These are phyloP conservation scores for Phytophthora colocasiae DNA, from an alignment of 352 stramenopile species.

Conservation along the genomic window DNA sequence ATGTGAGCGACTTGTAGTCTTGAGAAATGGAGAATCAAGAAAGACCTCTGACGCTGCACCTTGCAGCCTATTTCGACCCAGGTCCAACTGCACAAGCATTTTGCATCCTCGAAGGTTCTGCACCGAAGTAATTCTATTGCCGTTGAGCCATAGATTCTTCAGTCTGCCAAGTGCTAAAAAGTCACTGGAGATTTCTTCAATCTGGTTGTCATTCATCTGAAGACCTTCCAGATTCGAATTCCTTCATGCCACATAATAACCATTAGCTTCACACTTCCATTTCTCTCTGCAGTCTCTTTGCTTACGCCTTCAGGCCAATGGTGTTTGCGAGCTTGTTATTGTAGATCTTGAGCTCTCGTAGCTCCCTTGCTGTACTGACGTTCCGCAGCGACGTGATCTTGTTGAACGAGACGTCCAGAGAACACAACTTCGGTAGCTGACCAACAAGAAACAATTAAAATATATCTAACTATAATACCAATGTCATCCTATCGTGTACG, in stretches of 20 bases:
- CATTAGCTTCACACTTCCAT: neutral
- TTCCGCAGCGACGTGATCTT: slow-evolving; percentile 61
- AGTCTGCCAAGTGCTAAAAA: slow-evolving; percentile 71
- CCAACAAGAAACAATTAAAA: neutral
- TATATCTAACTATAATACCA: slow-evolving; percentile 2
- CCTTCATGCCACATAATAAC: slow-evolving; percentile 27
- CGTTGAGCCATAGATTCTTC: slow-evolving; percentile 76
- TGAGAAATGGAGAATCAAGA: neutral
- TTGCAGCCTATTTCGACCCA: slow-evolving; percentile 66
- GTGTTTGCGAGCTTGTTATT: slow-evolving; percentile 77
- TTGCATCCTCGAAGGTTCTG: slow-evolving; percentile 60
- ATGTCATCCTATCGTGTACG: neutral
- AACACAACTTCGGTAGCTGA: slow-evolving; percentile 75
- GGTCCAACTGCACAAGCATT: slow-evolving; percentile 69
- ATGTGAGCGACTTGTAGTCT: no score
- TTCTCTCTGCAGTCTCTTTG: neutral
- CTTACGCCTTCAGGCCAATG: slow-evolving; percentile 57
- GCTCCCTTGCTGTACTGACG: slow-evolving; percentile 63
- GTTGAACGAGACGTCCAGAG: slow-evolving; percentile 86
- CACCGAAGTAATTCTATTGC: slow-evolving; percentile 63
- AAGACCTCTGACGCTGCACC: slow-evolving; percentile 52
- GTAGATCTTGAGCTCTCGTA: slow-evolving; percentile 83
- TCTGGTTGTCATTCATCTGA: slow-evolving; percentile 78
- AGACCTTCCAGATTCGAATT: slow-evolving; percentile 73
- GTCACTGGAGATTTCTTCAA: slow-evolving; percentile 63